Base-by-base conservation (phyloP, 805 yeast species). In the Kuraishia ogatae region DNA sequence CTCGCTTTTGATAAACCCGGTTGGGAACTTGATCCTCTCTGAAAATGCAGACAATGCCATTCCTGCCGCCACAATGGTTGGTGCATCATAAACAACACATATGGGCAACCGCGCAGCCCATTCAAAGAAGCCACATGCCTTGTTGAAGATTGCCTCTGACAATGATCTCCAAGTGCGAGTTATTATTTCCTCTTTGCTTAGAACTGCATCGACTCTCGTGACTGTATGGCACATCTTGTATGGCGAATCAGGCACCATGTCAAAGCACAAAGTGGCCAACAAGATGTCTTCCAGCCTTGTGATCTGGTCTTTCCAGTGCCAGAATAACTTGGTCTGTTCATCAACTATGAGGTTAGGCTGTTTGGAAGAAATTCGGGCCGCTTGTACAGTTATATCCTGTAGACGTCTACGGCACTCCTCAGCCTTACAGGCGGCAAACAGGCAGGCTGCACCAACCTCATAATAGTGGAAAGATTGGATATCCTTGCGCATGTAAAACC, bases 381-480 rank as follows among this genome's bases (percentile, higher is more conserved):
- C 76, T 4, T 73, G 71, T n/a, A 72, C 69, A 21, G 79, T 80
- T 3, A 81, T 71, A 54, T 80, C 83, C 48, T 74, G 64, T 28
- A 81, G 63, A 46, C 74, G 64, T 28, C 85, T 69, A 39, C 76
- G 71, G 29, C 80, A 71, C 55, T 81, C 85, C 54, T 80, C 83
- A 7, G 79, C 73, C 57, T 81, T 81, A 54, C 80, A 71, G 2
- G 83, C 83, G 24, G 81, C 65, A 59, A 81, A 81, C 19, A 81
- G 59, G 29, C 78, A 65, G 2, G 82, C 73, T 1, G 80, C 82
- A 0, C 76, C 83, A 7, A 76, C 68, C 56, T 81, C 82, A 58
- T 75, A 81, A 53, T 75, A 74, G 56, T 79, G 84, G 57, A 68
- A 68, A 49, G 68, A 63, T 47, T 66, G 65, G 52, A 79, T 59